Conservation (phyloP, 257 asterid genomes). For the Solanum habrochaites region DNA sequence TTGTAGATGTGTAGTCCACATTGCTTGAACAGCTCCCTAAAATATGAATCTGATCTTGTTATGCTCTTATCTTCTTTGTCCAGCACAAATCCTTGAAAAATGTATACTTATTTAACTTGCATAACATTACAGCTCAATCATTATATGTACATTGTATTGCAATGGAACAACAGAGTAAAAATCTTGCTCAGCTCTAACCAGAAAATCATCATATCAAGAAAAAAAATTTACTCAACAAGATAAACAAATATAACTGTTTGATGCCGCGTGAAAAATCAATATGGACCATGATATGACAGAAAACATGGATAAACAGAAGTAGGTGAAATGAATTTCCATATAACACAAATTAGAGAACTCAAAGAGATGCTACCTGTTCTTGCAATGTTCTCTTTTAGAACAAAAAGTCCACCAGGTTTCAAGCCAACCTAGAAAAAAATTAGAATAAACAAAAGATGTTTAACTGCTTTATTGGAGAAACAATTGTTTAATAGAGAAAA, state of each 20-base stretch:
- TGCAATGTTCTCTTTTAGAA: constrained; percentile 88
- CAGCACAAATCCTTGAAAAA: constrained; percentile 61
- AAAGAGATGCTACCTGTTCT: constrained; percentile 44
- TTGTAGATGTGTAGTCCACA: constrained; percentile 72
- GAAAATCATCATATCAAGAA: not conserved
- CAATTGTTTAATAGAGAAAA: not conserved
- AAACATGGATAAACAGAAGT: not conserved
- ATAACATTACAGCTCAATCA: not conserved
- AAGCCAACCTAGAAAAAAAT: constrained; percentile 57
- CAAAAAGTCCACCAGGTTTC: constrained; percentile 74
- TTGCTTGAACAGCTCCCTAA: constrained; percentile 67
- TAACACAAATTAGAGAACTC: not conserved
- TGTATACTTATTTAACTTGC: not conserved
- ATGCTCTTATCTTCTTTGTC: constrained; percentile 87
- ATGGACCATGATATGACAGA: not conserved
- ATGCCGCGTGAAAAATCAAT: not conserved
- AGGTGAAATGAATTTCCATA: not conserved
- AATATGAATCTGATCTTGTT: constrained; percentile 81
- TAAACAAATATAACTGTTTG: not conserved
- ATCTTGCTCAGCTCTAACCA: not conserved
- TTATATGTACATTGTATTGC: not conserved
- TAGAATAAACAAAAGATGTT: not conserved
- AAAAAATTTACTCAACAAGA: not conserved
- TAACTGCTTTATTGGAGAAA: not conserved
- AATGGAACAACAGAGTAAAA: not conserved